Percentiles rank a stretch among this genome's conserved stretches.
Conservation (phyloP, 495 filamentous ascomycete species). For the Viridothelium virens region DNA sequence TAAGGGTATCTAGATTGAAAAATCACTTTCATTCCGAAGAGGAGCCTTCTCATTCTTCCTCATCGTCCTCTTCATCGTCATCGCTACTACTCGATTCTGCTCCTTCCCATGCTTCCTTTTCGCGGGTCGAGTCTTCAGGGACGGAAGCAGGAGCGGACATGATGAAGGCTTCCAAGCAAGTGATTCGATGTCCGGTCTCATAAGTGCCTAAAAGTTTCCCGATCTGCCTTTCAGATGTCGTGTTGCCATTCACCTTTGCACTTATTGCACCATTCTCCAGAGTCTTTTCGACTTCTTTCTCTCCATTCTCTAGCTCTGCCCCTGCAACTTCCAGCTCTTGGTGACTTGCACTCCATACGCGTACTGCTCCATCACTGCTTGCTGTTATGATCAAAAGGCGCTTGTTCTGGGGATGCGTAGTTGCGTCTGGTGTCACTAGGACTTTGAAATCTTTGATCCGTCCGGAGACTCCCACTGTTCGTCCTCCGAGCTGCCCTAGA, state of each 20-base stretch:
- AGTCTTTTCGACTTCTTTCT: conserved; percentile 21
- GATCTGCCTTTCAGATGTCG: conserved; percentile 41
- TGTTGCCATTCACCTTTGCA: background rate
- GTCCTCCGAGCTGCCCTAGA: conserved; percentile 69
- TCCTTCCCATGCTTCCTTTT: conserved; percentile 43
- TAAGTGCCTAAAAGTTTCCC: conserved; percentile 70
- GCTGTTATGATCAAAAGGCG: conserved; percentile 59
- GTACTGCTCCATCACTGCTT: conserved; percentile 73
- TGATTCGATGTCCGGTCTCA: conserved; percentile 81
- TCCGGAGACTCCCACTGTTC: conserved; percentile 52
- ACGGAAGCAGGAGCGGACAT: conserved; percentile 56
- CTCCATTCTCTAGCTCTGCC: background rate
- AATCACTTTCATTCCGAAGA: background rate
- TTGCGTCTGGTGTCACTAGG: conserved; percentile 37
- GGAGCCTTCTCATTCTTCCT: conserved; percentile 10
- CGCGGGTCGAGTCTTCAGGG: conserved; percentile 44
- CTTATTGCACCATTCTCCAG: conserved; percentile 29
- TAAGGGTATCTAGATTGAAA: conserved; percentile 7
- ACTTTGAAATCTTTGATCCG: conserved; percentile 85
- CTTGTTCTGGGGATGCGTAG: conserved; percentile 35
- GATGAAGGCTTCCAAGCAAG: conserved; percentile 76
- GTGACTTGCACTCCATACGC: conserved; percentile 58
- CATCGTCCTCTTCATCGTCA: conserved; percentile 19
- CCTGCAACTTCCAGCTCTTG: conserved; percentile 28
- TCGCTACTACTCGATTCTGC: conserved; percentile 16